Conservation (phyloP, 108 stramenopile species). For the Nannochloropsis salina region DNA sequence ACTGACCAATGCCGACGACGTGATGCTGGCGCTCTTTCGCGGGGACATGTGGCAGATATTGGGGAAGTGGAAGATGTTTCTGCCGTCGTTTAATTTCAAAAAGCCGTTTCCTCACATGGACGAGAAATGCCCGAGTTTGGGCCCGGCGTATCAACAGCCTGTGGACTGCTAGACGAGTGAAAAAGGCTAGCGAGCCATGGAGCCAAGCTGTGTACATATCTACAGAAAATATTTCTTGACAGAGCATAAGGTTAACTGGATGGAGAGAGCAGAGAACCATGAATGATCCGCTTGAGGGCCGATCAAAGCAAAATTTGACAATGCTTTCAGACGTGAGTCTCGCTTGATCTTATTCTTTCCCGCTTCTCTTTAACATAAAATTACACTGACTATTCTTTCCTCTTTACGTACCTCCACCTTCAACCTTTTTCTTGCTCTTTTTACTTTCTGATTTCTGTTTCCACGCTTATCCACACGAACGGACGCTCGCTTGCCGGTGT, state of each 20-base stretch:
- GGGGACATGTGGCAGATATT: not conserved
- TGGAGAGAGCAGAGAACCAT: too few relatives aligned
- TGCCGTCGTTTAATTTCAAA: not conserved
- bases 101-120: conserved; percentile 7
- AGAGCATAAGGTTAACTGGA: too few relatives aligned
- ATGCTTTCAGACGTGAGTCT: not conserved
- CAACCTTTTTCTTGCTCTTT: not conserved
- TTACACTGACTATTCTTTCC: not conserved
- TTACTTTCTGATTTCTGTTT: not conserved
- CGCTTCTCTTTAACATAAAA: not conserved
- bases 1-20: conserved; percentile 26
- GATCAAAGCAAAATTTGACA: not conserved
- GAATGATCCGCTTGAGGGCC: too few relatives aligned
- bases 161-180: not conserved
- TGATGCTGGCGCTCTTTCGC: not conserved
- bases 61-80: not conserved
- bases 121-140: conserved; percentile 4
- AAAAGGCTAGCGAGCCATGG: too few relatives aligned
- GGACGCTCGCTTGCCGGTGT: not conserved
- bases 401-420: not conserved
- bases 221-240: too few relatives aligned
- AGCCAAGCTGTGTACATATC: too few relatives aligned
- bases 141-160: not conserved
- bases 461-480: not conserved
- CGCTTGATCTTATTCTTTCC: not conserved